phyloP scores from a whole-genome alignment of 257 asterid genomes.

The Solanum bukasovii region DNA sequence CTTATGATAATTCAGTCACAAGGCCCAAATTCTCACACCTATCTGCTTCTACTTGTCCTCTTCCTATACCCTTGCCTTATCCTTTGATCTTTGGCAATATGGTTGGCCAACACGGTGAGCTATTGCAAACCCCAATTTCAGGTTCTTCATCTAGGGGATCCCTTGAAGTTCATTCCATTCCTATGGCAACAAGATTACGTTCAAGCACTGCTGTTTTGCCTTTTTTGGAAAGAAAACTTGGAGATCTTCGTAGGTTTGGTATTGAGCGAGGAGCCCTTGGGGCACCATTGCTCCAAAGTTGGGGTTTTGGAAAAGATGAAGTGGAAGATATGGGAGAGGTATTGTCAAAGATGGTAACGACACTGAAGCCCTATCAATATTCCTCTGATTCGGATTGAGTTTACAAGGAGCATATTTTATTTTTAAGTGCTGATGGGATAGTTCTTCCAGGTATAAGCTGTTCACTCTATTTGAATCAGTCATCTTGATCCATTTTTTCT shows the following conservation, averaged over 20 bases:
- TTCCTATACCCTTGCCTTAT: constrained; percentile 86
- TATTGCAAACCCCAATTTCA: constrained; percentile 28
- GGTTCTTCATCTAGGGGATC: constrained; percentile 47
- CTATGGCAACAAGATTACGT: constrained; percentile 84
- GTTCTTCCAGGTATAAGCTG: background rate
- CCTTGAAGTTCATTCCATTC: constrained; percentile 75
- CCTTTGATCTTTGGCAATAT: constrained; percentile 60
- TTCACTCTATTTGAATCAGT: background rate
- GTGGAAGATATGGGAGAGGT: constrained; percentile 64
- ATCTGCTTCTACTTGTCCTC: constrained; percentile 65
- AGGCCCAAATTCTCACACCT: constrained; percentile 73
- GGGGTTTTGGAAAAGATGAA: constrained; percentile 86
- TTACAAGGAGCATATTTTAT: background rate
- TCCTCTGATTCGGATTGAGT: constrained; percentile 69
- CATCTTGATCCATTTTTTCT: background rate
- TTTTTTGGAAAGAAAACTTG: constrained; percentile 48
- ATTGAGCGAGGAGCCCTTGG: constrained; percentile 67
- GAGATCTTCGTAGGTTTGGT: constrained; percentile 55
- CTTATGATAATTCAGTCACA: constrained; percentile 28
- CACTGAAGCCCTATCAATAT: constrained; percentile 31
- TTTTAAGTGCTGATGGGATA: background rate
- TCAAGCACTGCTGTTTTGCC: constrained; percentile 76
- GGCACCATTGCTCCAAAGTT: constrained; percentile 35
- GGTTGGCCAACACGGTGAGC: constrained; percentile 65
- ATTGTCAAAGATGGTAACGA: constrained; percentile 50